A percentile compares a stretch with the other conserved stretches of the same genome.
These are phyloP conservation scores for Pseudogymnoascus sp. DNA, from an alignment of 2,329 filamentous ascomycete species.

Conservation along the genomic window DNA sequence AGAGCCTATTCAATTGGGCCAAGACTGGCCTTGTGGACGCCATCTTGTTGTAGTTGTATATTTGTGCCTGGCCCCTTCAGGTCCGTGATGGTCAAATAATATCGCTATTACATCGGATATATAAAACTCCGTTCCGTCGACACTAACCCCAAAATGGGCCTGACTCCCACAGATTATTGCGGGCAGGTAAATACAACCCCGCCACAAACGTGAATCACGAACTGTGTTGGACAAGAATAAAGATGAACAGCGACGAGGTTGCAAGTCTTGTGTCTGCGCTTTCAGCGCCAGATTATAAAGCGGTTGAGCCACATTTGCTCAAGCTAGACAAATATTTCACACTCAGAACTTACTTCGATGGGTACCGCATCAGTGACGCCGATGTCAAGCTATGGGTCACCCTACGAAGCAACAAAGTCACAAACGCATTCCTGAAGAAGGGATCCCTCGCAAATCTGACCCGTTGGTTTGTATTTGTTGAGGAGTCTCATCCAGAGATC, in stretches of 20 bases:
- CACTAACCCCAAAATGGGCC: neutral
- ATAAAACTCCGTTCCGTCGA: neutral
- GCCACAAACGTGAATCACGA: conserved; percentile 5
- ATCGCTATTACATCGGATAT: neutral
- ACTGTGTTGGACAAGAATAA: conserved; percentile 18
- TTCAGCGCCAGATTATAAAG: conserved; percentile 66
- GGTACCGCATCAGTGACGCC: conserved; percentile 66
- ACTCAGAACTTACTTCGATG: conserved; percentile 76
- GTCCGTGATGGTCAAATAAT: neutral
- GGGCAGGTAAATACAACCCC: conserved; percentile 8
- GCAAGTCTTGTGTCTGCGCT: conserved; percentile 43
- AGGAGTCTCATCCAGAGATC: conserved; percentile 72
- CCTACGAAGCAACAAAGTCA: conserved; percentile 76
- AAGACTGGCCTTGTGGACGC: conserved; percentile 23
- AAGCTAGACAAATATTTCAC: conserved; percentile 82
- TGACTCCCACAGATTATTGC: conserved; percentile 7
- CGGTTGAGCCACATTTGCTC: conserved; percentile 64
- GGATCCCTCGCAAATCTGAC: conserved; percentile 66
- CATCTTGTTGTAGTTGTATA: conserved; percentile 20
- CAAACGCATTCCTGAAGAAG: conserved; percentile 71
- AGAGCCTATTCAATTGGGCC: conserved; percentile 28
- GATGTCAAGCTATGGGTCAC: conserved; percentile 80
- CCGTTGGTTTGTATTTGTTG: conserved; percentile 82
- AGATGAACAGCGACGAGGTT: conserved; percentile 51
- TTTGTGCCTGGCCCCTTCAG: neutral